Conservation (phyloP, 495 filamentous ascomycete genomes). For the Xylaria sp. region DNA sequence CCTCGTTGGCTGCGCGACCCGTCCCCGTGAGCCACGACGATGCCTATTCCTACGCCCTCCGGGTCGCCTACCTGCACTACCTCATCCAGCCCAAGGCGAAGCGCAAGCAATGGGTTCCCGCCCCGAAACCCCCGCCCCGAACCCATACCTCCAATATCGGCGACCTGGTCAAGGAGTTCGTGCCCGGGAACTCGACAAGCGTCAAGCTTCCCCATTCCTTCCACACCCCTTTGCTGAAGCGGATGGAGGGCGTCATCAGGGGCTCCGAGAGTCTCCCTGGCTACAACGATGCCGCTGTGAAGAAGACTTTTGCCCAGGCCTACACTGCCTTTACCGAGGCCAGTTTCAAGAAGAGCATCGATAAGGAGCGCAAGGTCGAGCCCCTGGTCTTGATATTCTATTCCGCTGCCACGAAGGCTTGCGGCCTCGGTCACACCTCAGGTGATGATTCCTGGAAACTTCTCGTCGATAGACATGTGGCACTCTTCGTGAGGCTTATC, state of each 20-base stretch:
- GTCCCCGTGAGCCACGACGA: conserved; percentile 65
- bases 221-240: conserved; percentile 76
- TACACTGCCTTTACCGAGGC: conserved; percentile 70
- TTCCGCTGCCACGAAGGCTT: conserved; percentile 74
- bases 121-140: conserved; percentile 65
- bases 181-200: conserved; percentile 49
- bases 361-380: conserved; percentile 93
- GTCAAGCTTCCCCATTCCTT: conserved; percentile 59
- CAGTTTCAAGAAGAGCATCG: conserved; percentile 84
- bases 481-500: conserved; percentile 90
- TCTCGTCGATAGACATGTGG: conserved; percentile 92
- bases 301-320: conserved; percentile 92
- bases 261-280: conserved; percentile 69
- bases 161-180: conserved; percentile 65
- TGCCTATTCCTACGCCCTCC: conserved; percentile 87
- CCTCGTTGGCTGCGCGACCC: conserved; percentile 46
- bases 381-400: conserved; percentile 92
- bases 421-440: conserved; percentile 77
- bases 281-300: conserved; percentile 84
- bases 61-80: conserved; percentile 90
- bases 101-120: conserved; percentile 79
- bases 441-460: conserved; percentile 93
- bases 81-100: conserved; percentile 90
- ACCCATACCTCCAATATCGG: conserved; percentile 74
- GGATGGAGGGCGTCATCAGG: conserved; percentile 83